These are phyloP conservation scores for Yarrowia sp. DNA, from an alignment of 805 yeast species.

Conservation along the genomic window DNA sequence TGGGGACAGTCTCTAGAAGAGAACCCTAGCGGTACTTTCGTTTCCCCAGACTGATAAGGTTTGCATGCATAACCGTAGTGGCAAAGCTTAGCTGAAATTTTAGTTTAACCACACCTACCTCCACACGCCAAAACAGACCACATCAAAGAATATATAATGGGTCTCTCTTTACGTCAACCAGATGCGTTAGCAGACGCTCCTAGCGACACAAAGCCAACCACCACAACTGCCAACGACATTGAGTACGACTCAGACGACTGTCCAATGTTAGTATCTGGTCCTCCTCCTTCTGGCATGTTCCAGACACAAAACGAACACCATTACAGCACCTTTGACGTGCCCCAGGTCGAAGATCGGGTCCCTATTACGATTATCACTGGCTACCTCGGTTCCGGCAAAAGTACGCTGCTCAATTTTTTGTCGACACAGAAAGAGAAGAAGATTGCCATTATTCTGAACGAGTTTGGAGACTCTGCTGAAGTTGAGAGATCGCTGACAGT, in stretches of 20 bases:
- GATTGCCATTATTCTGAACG: constrained; percentile 74
- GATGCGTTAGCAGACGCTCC: not conserved
- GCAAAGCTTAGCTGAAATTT: constrained; percentile 4
- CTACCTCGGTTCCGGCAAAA: constrained; percentile 91
- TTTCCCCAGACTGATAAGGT: constrained; percentile 25
- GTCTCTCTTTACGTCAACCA: not conserved
- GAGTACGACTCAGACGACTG: constrained; percentile 6
- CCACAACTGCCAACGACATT: not conserved
- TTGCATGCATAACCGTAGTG: not conserved
- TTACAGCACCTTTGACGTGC: constrained; percentile 18
- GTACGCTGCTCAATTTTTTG: constrained; percentile 70
- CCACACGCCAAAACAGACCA: too few species aligned
- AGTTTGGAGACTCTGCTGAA: constrained; percentile 85
- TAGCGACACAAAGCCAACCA: not conserved
- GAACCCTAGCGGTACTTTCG: constrained; percentile 23
- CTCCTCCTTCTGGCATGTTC: constrained; percentile 23
- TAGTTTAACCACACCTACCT: too few species aligned
- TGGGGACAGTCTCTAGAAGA: too few species aligned
- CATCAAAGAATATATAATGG: too few species aligned
- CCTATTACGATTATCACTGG: constrained; percentile 95
- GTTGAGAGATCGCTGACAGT: constrained; percentile 86
- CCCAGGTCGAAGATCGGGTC: constrained; percentile 46
- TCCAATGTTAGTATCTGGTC: constrained; percentile 17
- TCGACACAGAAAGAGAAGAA: constrained; percentile 63
- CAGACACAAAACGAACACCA: constrained; percentile 25